Conservation (phyloP, 2,329 filamentous ascomycete genomes). For the Arthrobotrys sinensis region DNA sequence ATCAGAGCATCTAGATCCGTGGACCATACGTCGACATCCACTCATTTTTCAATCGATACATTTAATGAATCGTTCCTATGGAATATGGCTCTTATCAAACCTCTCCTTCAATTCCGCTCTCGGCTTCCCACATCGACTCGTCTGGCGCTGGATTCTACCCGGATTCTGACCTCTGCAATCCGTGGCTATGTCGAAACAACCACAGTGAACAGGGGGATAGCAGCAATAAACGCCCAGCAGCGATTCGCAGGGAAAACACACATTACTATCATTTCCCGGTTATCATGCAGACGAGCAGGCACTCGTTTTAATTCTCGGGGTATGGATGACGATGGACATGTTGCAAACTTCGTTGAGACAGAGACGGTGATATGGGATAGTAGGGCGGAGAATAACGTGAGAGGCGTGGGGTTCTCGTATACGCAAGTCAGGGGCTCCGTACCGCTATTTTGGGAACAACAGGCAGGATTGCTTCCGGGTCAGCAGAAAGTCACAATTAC, state of each 20-base stretch:
- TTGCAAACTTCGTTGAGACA: constrained; percentile 98
- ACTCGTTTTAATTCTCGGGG: constrained; percentile 97
- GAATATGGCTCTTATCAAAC: constrained; percentile 99
- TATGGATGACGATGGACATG: constrained; percentile 96
- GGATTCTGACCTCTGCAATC: constrained; percentile 92
- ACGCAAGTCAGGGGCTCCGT: constrained; percentile 93
- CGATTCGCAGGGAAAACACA: constrained; percentile 76
- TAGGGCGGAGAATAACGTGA: constrained; percentile 48
- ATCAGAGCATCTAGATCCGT: constrained; percentile 73
- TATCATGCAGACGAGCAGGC: constrained; percentile 91
- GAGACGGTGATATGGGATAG: constrained; percentile 89
- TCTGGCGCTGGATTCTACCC: constrained; percentile 84
- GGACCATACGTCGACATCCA: constrained; percentile 71
- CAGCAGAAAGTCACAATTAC: constrained; percentile 96
- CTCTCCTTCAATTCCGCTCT: constrained; percentile 89
- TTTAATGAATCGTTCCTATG: constrained; percentile 93
- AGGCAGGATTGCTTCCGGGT: constrained; percentile 86
- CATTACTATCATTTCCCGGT: constrained; percentile 88
- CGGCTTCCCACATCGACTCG: constrained; percentile 82
- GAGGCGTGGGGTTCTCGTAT: constrained; percentile 84
- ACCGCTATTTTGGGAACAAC: constrained; percentile 97
- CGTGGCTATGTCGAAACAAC: constrained; percentile 91
- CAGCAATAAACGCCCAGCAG: constrained; percentile 65
- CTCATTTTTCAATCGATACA: constrained; percentile 89
- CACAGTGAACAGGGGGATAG: constrained; percentile 81